A percentile compares a stretch with the other conserved stretches of the same genome.
Evolutionary conservation across 2,329 filamentous ascomycete species (phyloP).

Genomic region (Trichoderma endophyticum): DNA sequence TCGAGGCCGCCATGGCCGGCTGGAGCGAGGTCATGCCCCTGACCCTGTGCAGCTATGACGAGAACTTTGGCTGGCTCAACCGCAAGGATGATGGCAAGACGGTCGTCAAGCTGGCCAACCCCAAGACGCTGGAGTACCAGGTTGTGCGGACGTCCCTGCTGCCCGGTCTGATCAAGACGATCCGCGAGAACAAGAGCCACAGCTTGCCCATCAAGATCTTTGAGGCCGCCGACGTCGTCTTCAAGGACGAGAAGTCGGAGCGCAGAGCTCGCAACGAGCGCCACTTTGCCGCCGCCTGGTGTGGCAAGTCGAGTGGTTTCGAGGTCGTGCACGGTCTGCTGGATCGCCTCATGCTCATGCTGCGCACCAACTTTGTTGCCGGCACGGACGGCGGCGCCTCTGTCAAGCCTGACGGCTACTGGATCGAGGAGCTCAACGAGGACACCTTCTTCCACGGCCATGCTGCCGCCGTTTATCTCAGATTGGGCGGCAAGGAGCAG

Average conservation of each 20-base stretch:
- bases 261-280: slow-evolving; percentile 88
- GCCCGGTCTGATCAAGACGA: slow-evolving; percentile 86
- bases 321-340: slow-evolving; percentile 93
- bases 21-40: slow-evolving; percentile 96
- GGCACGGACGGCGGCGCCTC: slow-evolving; percentile 65
- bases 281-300: slow-evolving; percentile 94
- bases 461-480: slow-evolving; percentile 78
- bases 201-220: slow-evolving; percentile 87
- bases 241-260: slow-evolving; percentile 80
- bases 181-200: slow-evolving; percentile 89
- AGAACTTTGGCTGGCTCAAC: slow-evolving; percentile 96
- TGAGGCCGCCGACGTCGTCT: slow-evolving; percentile 84
- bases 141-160: slow-evolving; percentile 84
- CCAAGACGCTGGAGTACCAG: slow-evolving; percentile 91
- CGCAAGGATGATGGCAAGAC: slow-evolving; percentile 81
- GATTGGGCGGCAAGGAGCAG: slow-evolving; percentile 67
- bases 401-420: slow-evolving; percentile 71
- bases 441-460: slow-evolving; percentile 90
- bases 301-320: slow-evolving; percentile 90
- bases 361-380: slow-evolving; percentile 76
- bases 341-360: slow-evolving; percentile 89
- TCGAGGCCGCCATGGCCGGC: slow-evolving; percentile 87
- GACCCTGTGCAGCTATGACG: slow-evolving; percentile 94
- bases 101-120: slow-evolving; percentile 82
- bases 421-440: slow-evolving; percentile 90